Base-by-base conservation (phyloP, 2,329 filamentous ascomycete species). In the Fusarium newnesense region DNA sequence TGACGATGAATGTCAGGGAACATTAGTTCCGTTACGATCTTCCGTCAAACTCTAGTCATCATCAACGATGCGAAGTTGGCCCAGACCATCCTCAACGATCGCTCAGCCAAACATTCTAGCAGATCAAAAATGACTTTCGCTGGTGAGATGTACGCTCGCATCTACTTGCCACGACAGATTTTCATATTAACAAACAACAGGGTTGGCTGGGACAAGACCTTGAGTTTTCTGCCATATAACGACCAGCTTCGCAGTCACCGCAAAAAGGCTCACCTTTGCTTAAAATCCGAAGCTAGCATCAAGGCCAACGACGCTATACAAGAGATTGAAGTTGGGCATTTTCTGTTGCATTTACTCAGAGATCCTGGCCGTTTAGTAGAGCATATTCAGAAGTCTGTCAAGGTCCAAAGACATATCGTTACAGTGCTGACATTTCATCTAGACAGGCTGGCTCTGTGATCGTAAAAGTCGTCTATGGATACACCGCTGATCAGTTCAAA, bases 211-310 rank as follows among this genome's bases (percentile, higher is more conserved):
- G 81, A 80, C 12, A 75, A 84, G 16, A 67, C 79, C 0, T 65
- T 85, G 5, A 79, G 79, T 4, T 64, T 83, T 26, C 73, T 78
- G n/a, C 77, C 77, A 7, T 83, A 85, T 54, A 81, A 81, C 24
- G 77, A 80, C 9, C 80, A 76, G 8, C 82, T 84, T 28, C 80
- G 80, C 16, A 78, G 78, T 5, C 81, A 85, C 50, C 85, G 87
- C 21, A 88, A 85, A 73, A 80, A 84, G 10, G 80, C 85, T 28
- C 78, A 81, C 30, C 79, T 81, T 32, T 79, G 84, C 28, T 77
- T 89, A 9, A 87, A 87, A 1, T 83, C 85, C 3, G 84, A 84
- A 40, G 62, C 72, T 0, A 71, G 79, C 0, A 79, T 84, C 1
- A 67, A 79, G 2, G 80, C 82, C 13, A 87, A 84, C 64, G 77